These are phyloP conservation scores for Gymnopilus dilepis DNA, from an alignment of 768 basidiomycete species.

Conservation along the genomic window DNA sequence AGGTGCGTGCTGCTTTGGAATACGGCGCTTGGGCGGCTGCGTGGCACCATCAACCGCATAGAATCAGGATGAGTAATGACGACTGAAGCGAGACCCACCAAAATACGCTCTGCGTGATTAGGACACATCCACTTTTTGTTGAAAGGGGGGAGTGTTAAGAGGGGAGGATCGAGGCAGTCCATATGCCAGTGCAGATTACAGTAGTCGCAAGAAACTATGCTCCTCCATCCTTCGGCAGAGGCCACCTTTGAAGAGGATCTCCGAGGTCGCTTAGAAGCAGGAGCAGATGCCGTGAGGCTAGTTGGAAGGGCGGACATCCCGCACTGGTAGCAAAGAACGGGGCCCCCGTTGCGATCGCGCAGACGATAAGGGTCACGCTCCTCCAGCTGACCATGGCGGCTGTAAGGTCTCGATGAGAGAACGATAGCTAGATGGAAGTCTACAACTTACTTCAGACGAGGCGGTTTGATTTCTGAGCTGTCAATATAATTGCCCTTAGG, in stretches of 20 bases:
- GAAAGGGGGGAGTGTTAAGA: constrained; percentile 82
- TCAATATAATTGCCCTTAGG: constrained; percentile 86
- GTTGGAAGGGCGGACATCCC: constrained; percentile 77
- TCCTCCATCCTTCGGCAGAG: constrained; percentile 63
- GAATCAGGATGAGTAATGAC: background rate
- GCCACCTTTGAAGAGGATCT: constrained; percentile 49
- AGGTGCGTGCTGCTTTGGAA: constrained; percentile 70
- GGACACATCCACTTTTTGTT: constrained; percentile 99
- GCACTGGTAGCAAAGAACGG: constrained; percentile 92
- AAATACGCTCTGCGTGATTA: constrained; percentile 87
- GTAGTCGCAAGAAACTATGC: constrained; percentile 93
- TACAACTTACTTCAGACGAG: constrained; percentile 74
- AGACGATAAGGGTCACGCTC: constrained; percentile 89
- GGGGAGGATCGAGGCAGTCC: constrained; percentile 93
- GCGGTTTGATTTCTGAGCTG: constrained; percentile 73
- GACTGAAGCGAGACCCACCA: constrained; percentile 57
- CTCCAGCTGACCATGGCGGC: constrained; percentile 88
- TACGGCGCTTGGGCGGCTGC: constrained; percentile 82
- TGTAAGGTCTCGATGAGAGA: constrained; percentile 28
- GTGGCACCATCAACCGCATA: background rate
- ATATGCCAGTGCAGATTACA: constrained; percentile 96
- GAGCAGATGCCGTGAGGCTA: constrained; percentile 54
- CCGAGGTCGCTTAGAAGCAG: constrained; percentile 60
- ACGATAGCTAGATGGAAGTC: constrained; percentile 7
- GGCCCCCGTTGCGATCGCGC: constrained; percentile 81